Evolutionary conservation across 1,284 basidiomycete species (phyloP).

Genomic region (Cryptococcus sp.): DNA sequence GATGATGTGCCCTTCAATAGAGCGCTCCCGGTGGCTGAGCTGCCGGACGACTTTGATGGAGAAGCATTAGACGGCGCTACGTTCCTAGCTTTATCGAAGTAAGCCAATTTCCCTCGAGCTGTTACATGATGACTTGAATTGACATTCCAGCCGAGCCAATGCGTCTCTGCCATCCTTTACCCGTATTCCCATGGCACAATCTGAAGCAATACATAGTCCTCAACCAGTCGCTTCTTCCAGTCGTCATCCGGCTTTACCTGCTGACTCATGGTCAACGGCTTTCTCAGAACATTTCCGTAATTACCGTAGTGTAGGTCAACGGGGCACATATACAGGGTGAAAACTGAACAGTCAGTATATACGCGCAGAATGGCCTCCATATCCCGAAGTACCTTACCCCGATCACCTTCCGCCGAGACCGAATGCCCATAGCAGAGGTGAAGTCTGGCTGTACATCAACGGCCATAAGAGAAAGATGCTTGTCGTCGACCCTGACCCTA

Average conservation of each 20-base stretch:
- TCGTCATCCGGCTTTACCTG: slow-evolving; percentile 27
- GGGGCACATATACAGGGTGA: neutral
- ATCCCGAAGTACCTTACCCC: neutral
- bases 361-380: neutral
- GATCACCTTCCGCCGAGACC: neutral
- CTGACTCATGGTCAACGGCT: slow-evolving; percentile 27
- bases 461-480: neutral
- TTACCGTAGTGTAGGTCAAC: slow-evolving; percentile 22
- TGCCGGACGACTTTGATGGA: slow-evolving; percentile 33
- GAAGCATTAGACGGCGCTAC: slow-evolving; percentile 31
- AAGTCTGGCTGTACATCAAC: neutral
- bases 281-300: slow-evolving; percentile 31
- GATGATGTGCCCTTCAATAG: slow-evolving; percentile 6
- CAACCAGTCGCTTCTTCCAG: slow-evolving; percentile 1
- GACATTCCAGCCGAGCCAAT: neutral
- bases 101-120: neutral
- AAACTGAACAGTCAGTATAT: neutral
- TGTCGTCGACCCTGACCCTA: neutral
- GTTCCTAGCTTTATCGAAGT: slow-evolving; percentile 36
- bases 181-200: neutral
- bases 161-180: neutral
- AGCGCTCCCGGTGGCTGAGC: slow-evolving; percentile 30
- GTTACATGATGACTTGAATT: neutral
- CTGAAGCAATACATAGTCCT: neutral
- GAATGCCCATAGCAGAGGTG: neutral